Conservation (phyloP, 2,329 filamentous ascomycete genomes). For the Rhynchosporium secalis region DNA sequence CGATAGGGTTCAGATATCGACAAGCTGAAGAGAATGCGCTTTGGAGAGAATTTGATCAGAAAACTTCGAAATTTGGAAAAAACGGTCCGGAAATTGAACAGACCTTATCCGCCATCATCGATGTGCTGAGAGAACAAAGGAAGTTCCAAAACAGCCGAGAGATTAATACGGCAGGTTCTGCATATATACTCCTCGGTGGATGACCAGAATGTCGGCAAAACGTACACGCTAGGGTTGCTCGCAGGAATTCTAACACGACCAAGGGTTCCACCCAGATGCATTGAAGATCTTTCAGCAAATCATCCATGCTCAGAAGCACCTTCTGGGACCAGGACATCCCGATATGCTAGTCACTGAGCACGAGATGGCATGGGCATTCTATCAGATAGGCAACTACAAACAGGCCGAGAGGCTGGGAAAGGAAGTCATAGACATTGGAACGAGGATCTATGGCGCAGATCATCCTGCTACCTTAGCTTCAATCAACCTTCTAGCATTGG, state of each 20-base stretch:
- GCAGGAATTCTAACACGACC: neutral
- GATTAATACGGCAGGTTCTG: neutral
- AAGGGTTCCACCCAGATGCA: neutral
- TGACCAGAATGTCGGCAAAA: neutral
- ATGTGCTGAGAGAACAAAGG: neutral
- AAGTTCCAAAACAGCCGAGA: neutral
- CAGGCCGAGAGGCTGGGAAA: slow-evolving; percentile 5
- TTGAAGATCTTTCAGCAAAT: neutral
- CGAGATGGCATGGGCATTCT: slow-evolving; percentile 1
- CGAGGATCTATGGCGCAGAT: slow-evolving; percentile 2
- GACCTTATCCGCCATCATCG: neutral
- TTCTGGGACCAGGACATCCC: neutral
- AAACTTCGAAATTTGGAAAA: neutral
- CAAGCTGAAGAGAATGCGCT: neutral
- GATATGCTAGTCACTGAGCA: slow-evolving; percentile 1
- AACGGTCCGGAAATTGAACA: neutral
- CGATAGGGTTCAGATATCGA: neutral
- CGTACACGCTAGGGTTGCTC: neutral
- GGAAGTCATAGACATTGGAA: slow-evolving; percentile 4
- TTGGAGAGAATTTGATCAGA: neutral
- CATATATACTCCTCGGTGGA: neutral
- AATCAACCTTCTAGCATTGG: slow-evolving; percentile 2
- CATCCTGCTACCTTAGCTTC: neutral
- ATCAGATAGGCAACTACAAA: neutral
- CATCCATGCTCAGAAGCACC: neutral